These are phyloP conservation scores for Pistacia vera DNA, from an alignment of 345 rosid species.

Conservation along the genomic window DNA sequence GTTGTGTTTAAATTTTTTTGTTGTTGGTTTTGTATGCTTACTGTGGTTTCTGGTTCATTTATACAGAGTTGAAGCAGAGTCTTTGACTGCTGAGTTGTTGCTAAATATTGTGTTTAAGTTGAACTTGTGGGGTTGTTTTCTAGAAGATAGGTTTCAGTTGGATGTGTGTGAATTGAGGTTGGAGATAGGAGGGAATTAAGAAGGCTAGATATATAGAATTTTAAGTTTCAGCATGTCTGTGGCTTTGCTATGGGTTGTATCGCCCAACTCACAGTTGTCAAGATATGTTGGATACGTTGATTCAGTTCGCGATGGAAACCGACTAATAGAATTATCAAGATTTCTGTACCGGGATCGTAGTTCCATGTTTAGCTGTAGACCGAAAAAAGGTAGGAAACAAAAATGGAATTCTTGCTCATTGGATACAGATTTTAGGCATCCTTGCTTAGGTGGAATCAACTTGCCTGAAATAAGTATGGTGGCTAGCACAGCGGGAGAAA, in stretches of 20 bases:
- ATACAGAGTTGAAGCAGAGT: conserved; percentile 14
- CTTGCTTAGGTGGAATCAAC: conserved; percentile 21
- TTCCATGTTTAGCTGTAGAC: conserved; percentile 23
- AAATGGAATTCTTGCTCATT: conserved; percentile 29
- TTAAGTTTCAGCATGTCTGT: conserved; percentile 38
- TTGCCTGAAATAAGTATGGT: conserved; percentile 40
- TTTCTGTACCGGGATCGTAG: conserved; percentile 17
- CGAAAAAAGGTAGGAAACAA: conserved; percentile 28
- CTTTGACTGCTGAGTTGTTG: conserved; percentile 1
- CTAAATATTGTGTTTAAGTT: not conserved
- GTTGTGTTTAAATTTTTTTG: not conserved
- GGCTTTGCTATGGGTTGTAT: conserved; percentile 35
- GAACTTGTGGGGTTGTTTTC: not conserved
- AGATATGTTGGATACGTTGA: conserved; percentile 37
- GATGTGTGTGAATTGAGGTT: too few relatives aligned
- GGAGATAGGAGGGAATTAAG: not conserved
- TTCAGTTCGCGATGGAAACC: conserved; percentile 29
- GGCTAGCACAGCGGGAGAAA: conserved; percentile 61
- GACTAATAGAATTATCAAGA: conserved; percentile 28
- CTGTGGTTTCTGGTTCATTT: conserved; percentile 8
- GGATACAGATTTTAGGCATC: conserved; percentile 14
- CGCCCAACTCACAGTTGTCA: conserved; percentile 34
- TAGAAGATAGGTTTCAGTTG: too few relatives aligned
- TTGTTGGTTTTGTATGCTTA: not conserved
- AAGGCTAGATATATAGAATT: conserved; percentile 2